A percentile compares a stretch with the other conserved stretches of the same genome.
Conservation (phyloP, 345 rosid genomes). For the Populus nigra region DNA sequence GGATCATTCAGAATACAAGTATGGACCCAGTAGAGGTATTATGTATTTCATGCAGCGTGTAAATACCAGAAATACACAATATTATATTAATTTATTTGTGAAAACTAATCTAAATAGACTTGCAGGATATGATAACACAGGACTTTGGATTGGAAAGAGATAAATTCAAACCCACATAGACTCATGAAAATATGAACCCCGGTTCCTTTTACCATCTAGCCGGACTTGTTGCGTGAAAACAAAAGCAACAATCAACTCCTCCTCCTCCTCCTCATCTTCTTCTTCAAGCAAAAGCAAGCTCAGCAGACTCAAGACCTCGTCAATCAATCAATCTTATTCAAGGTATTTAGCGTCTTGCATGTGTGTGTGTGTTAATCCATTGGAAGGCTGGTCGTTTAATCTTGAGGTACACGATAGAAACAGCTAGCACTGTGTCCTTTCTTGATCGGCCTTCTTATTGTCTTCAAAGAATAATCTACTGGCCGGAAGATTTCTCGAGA, state of each 20-base stretch:
- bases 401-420: too few relatives aligned
- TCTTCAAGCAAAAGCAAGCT: neutral
- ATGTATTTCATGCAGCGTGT: neutral
- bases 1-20: neutral
- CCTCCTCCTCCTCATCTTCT: rapidly evolving
- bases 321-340: neutral
- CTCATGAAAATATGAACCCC: neutral
- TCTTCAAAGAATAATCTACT: too few relatives aligned
- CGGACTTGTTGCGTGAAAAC: neutral
- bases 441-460: too few relatives aligned
- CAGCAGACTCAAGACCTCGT: neutral
- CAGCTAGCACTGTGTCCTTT: too few relatives aligned
- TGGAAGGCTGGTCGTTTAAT: too few relatives aligned
- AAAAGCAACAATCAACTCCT: neutral
- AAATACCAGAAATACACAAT: neutral
- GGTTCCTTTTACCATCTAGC: neutral
- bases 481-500: too few relatives aligned
- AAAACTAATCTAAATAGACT: neutral
- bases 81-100: too few relatives aligned
- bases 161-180: too few relatives aligned
- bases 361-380: too few relatives aligned
- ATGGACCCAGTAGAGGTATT: neutral
- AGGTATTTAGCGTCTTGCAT: neutral
- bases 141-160: too few relatives aligned
- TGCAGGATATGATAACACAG: too few relatives aligned